Percentiles rank a stretch among this genome's conserved stretches.
phyloP scores from a whole-genome alignment of 768 basidiomycete species.

The Leucocoprinus leucothites region DNA sequence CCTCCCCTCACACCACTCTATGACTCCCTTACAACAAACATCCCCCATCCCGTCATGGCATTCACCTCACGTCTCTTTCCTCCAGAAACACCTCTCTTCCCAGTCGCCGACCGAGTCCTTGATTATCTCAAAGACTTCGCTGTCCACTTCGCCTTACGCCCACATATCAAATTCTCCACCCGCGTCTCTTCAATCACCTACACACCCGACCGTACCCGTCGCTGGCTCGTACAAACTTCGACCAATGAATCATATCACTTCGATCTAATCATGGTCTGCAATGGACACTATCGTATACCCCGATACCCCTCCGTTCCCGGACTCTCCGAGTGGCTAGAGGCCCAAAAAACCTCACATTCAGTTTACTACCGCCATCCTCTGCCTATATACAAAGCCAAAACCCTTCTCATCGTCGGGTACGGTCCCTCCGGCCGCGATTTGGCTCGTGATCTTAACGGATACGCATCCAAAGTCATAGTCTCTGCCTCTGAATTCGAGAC shows the following conservation, averaged over 20 bases:
- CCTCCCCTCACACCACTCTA: constrained; percentile 71
- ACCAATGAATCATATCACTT: constrained; percentile 35
- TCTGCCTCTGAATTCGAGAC: constrained; percentile 39
- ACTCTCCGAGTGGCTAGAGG: constrained; percentile 51
- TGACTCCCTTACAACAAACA: constrained; percentile 77
- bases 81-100: constrained; percentile 69
- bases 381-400: constrained; percentile 32
- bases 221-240: constrained; percentile 48
- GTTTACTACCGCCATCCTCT: constrained; percentile 61
- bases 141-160: constrained; percentile 51
- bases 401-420: constrained; percentile 43
- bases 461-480: constrained; percentile 48
- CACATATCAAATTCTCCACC: constrained; percentile 63
- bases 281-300: constrained; percentile 71
- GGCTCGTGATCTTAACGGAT: constrained; percentile 48
- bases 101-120: constrained; percentile 55
- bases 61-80: constrained; percentile 64
- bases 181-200: constrained; percentile 47
- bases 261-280: constrained; percentile 71
- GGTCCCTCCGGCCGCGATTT: constrained; percentile 75
- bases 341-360: constrained; percentile 58
- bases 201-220: constrained; percentile 18
- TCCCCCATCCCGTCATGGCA: constrained; percentile 78
- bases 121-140: constrained; percentile 72
- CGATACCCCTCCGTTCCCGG: constrained; percentile 61